Evolutionary conservation across 1,284 basidiomycete species (phyloP).

Genomic region (Malassezia equina): DNA sequence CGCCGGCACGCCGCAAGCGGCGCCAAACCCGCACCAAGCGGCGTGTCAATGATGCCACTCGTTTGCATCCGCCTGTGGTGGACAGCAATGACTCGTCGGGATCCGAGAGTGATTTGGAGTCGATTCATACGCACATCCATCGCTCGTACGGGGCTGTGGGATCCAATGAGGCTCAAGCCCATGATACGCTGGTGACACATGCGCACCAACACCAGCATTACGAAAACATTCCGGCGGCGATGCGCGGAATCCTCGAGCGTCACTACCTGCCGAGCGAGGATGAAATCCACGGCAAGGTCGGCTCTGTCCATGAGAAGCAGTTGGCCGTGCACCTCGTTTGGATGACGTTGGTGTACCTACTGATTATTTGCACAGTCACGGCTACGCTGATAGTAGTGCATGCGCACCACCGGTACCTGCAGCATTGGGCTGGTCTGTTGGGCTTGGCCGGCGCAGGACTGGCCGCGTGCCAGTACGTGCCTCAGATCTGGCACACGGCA

Average conservation of each 20-base stretch:
- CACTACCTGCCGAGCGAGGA: constrained; percentile 10
- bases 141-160: constrained; percentile 29
- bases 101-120: constrained; percentile 40
- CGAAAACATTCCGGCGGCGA: constrained; percentile 5
- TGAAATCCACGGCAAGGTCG: constrained; percentile 8
- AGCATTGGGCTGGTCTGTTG: constrained; percentile 69
- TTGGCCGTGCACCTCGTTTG: constrained; percentile 65
- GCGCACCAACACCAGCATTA: not conserved
- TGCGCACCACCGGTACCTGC: not conserved
- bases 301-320: constrained; percentile 58
- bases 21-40: constrained; percentile 21
- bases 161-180: not conserved
- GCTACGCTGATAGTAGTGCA: not conserved
- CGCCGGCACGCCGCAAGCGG: constrained; percentile 48
- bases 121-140: constrained; percentile 40
- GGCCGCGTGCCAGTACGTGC: constrained; percentile 73
- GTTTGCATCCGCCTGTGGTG: not conserved
- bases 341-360: constrained; percentile 67
- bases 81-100: constrained; percentile 26
- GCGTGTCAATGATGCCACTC: constrained; percentile 2
- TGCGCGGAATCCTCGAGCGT: constrained; percentile 15
- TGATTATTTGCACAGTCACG: constrained; percentile 39
- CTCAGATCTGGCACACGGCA: constrained; percentile 75
- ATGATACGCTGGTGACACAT: constrained; percentile 6
- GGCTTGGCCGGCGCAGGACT: constrained; percentile 71